phyloP scores from a whole-genome alignment of 179 eudicot genomes.

The Corrigiola litoralis region DNA sequence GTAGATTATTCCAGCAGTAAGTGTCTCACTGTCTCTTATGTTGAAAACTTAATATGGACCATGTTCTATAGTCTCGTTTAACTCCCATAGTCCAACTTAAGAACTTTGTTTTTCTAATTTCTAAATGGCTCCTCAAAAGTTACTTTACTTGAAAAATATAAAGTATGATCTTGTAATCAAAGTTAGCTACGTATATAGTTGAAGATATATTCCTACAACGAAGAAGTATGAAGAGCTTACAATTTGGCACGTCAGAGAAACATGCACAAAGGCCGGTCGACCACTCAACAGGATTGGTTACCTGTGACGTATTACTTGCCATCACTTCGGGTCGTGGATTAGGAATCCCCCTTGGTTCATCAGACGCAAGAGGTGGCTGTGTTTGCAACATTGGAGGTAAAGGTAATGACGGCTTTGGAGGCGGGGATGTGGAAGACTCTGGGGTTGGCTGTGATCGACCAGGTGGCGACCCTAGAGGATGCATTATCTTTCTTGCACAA shows the following conservation, averaged over 20 bases:
- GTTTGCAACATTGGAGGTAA: no score
- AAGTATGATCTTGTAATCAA: no score
- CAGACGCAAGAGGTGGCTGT: not conserved
- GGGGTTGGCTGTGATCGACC: not conserved
- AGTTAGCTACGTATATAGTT: no score
- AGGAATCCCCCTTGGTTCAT: not conserved
- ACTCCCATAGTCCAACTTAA: no score
- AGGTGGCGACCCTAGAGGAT: not conserved
- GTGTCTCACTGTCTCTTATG: no score
- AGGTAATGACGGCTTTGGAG: not conserved
- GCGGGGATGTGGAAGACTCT: not conserved
- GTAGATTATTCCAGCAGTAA: no score
- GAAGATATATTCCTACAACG: no score
- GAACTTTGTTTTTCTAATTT: no score
- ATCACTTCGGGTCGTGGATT: not conserved
- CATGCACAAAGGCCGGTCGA: conserved; percentile 18
- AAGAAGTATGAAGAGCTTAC: not conserved
- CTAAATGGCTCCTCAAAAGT: no score
- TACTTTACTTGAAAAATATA: no score
- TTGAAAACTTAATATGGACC: no score
- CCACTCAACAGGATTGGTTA: not conserved
- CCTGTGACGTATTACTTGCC: not conserved
- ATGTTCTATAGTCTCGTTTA: no score
- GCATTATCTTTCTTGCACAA: not conserved
- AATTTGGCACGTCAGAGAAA: conserved; percentile 7